Base-by-base conservation (phyloP, 139 green algal genomes). In the Medakamo hakoo region DNA sequence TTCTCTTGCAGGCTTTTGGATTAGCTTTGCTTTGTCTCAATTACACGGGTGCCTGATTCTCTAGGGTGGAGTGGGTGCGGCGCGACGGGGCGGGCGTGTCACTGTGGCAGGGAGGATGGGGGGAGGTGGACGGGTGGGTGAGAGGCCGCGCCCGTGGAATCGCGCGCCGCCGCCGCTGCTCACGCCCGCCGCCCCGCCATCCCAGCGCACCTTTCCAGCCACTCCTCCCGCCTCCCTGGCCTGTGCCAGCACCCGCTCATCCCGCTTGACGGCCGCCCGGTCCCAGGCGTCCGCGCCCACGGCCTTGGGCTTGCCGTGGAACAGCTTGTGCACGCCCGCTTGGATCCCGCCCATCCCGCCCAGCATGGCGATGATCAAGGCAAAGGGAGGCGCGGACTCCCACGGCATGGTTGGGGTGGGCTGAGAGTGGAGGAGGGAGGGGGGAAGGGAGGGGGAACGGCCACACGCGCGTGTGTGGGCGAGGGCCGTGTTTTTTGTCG, bases 261-360 rank as follows among this genome's bases (percentile, higher is more conserved):
- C 68, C 30, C 68, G 28, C n/a, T 60, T 60, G 0, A 30, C 31
- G 23, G 65, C 14, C 22, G 49, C 21, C 20, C 55, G 61, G 62
- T 76, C 70, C 27, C 31, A 76, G 3, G 26, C 60, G 62, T 76
- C 70, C 4, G 25, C 25, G 9, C 55, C 30, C 25, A 72, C 49
- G 4, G 63, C 31, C 57, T 69, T 72, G 5, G 70, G 70, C 62
- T 71, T 76, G 49, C 70, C 70, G 40, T 69, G 68, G 55, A 67
- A 67, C 2, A 67, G 30, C 19, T 60, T 55, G 58, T 76, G 70
- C 22, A 76, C 65, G 16, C 60, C 63, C 9, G 49, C 31, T 27
- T 71, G 70, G 21, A 72, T 55, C 25, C 48, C 61, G 29, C 64
- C 64, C 49, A 68, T 68, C 9, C 60, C 60, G 19, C 31, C 27